phyloP scores from a whole-genome alignment of 371 early-diverging fungal genomes.

The Blakeslea trispora region DNA sequence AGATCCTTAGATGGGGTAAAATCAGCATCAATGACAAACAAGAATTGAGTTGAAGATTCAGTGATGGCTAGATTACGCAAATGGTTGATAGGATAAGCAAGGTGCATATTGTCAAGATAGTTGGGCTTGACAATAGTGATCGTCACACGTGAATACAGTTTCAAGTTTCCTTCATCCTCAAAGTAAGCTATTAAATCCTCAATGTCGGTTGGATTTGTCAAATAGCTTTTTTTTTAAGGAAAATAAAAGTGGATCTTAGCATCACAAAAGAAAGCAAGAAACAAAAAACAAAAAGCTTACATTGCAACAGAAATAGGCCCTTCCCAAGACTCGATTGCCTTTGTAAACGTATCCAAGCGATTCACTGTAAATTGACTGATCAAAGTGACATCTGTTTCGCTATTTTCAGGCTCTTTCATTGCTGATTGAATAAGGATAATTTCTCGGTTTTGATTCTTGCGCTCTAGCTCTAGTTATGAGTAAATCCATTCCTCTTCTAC shows the following conservation, averaged over 20 bases:
- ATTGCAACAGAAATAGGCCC: constrained; percentile 62
- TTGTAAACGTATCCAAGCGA: constrained; percentile 54
- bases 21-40: constrained; percentile 66
- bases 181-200: constrained; percentile 48
- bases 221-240: constrained; percentile 55
- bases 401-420: not conserved
- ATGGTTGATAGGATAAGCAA: constrained; percentile 66
- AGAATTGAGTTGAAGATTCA: constrained; percentile 49
- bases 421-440: constrained; percentile 18
- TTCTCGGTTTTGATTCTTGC: constrained; percentile 16
- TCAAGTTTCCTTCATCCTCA: constrained; percentile 25
- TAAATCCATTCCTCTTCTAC: not conserved
- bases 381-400: constrained; percentile 43
- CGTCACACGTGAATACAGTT: constrained; percentile 32
- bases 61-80: constrained; percentile 61
- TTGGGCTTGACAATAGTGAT: constrained; percentile 55
- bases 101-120: constrained; percentile 35
- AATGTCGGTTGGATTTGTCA: constrained; percentile 54
- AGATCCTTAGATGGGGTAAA: constrained; percentile 56
- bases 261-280: not conserved
- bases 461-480: constrained; percentile 1
- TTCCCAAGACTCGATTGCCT: constrained; percentile 50
- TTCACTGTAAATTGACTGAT: constrained; percentile 66
- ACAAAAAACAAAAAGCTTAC: constrained; percentile 31
- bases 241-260: not conserved